A percentile compares a stretch with the other conserved stretches of the same genome.
These are phyloP conservation scores for Suillus variegatus DNA, from an alignment of 768 basidiomycete genomes.

Conservation along the genomic window DNA sequence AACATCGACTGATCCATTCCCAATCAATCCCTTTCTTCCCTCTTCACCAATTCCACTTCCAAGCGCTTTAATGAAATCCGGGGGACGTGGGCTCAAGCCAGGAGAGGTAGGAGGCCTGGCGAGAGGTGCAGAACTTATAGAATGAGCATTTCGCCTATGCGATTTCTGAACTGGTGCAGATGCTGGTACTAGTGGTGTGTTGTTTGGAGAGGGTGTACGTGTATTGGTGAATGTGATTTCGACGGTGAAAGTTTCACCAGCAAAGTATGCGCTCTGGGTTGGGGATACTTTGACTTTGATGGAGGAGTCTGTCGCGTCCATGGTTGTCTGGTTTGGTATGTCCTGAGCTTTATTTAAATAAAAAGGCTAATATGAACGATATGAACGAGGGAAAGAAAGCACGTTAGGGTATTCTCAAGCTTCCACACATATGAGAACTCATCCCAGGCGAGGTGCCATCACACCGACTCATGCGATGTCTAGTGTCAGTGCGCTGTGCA, in stretches of 20 bases:
- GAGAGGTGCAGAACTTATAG: conserved; percentile 80
- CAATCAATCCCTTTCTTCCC: conserved; percentile 57
- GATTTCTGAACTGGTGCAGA: conserved; percentile 26
- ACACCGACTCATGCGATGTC: not conserved
- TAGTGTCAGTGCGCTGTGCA: not conserved
- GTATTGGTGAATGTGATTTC: conserved; percentile 88
- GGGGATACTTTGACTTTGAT: conserved; percentile 77
- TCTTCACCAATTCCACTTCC: conserved; percentile 34
- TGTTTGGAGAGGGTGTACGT: conserved; percentile 48
- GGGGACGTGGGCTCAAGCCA: conserved; percentile 48
- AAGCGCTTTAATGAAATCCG: conserved; percentile 21
- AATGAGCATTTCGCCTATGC: conserved; percentile 76
- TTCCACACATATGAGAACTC: not conserved
- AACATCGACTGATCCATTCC: conserved; percentile 35
- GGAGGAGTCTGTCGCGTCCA: conserved; percentile 39
- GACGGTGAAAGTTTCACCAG: conserved; percentile 85
- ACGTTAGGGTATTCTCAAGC: not conserved
- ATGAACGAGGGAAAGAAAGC: conserved; percentile 1
- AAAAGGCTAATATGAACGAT: not conserved
- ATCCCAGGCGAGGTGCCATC: not conserved
- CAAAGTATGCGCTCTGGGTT: conserved; percentile 87
- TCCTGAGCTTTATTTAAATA: not conserved
- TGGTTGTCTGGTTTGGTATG: not conserved
- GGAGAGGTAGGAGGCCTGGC: conserved; percentile 84
- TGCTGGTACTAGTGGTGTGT: conserved; percentile 14